Evolutionary conservation across 805 yeast genomes (phyloP).

Genomic region (Kazachstania martiniae): DNA sequence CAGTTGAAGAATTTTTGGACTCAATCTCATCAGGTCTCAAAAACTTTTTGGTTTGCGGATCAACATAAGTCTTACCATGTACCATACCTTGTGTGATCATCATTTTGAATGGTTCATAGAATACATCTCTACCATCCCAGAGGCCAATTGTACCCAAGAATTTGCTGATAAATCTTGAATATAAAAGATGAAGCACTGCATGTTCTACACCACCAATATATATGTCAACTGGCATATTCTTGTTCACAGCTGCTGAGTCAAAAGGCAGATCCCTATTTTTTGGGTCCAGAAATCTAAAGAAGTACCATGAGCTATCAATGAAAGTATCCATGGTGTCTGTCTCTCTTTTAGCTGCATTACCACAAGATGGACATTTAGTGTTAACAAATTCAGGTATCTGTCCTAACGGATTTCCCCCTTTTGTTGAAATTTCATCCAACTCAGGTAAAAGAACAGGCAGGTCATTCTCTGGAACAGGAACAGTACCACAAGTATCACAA

Average conservation of each 20-base stretch:
- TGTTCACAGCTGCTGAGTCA: conserved; percentile 35
- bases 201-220: conserved; percentile 96
- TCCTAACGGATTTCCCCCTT: conserved; percentile 58
- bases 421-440: conserved; percentile 37
- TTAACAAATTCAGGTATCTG: conserved; percentile 57
- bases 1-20: conserved; percentile 31
- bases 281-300: conserved; percentile 72
- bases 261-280: conserved; percentile 50
- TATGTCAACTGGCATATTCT: conserved; percentile 71
- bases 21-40: conserved; percentile 71
- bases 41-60: conserved; percentile 65
- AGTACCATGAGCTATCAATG: conserved; percentile 97
- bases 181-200: conserved; percentile 83
- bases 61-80: conserved; percentile 73
- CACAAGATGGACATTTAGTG: conserved; percentile 75
- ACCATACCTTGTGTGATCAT: conserved; percentile 97
- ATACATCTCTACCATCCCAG: conserved; percentile 44
- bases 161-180: conserved; percentile 77
- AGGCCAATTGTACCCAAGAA: conserved; percentile 55
- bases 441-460: conserved; percentile 76
- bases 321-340: conserved; percentile 99
- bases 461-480: conserved; percentile 82
- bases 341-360: conserved; percentile 63
- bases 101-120: conserved; percentile 72
- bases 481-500: conserved; percentile 77